Conservation (phyloP, 2,329 filamentous ascomycete species). For the Periconia sp. region DNA sequence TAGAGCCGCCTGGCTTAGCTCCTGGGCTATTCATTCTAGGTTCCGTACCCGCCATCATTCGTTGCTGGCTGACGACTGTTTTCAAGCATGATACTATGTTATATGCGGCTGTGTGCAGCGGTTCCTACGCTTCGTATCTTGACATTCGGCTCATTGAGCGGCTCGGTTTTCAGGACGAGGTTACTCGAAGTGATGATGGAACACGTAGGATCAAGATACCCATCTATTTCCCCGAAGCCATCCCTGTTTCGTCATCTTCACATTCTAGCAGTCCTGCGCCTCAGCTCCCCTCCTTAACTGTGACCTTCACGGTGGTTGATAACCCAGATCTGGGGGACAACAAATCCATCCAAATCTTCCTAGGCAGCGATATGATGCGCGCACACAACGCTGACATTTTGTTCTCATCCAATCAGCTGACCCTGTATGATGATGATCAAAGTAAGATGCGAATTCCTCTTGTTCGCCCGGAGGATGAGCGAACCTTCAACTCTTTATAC, state of each 20-base stretch:
- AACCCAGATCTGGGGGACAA: slow-evolving; percentile 54
- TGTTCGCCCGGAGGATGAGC: slow-evolving; percentile 86
- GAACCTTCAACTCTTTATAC: slow-evolving; percentile 73
- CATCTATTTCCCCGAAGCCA: slow-evolving; percentile 88
- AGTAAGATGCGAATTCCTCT: slow-evolving; percentile 89
- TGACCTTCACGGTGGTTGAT: slow-evolving; percentile 75
- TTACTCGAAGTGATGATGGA: slow-evolving; percentile 68
- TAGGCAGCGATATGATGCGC: slow-evolving; percentile 86
- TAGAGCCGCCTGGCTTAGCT: slow-evolving; percentile 73
- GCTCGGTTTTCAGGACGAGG: slow-evolving; percentile 68
- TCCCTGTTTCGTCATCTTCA: slow-evolving; percentile 74
- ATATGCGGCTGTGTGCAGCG: slow-evolving; percentile 90
- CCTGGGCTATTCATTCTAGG: slow-evolving; percentile 84
- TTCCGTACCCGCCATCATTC: slow-evolving; percentile 88
- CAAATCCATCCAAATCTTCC: slow-evolving; percentile 77
- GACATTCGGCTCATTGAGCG: slow-evolving; percentile 74
- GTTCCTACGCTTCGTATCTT: slow-evolving; percentile 84
- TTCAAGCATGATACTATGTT: slow-evolving; percentile 88
- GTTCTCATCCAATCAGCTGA: slow-evolving; percentile 88
- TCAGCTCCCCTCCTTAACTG: slow-evolving; percentile 78
- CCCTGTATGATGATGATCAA: slow-evolving; percentile 81
- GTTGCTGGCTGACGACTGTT: slow-evolving; percentile 89
- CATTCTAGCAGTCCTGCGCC: slow-evolving; percentile 72
- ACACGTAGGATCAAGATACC: slow-evolving; percentile 71
- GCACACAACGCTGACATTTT: slow-evolving; percentile 87